Percentiles rank a stretch among this genome's conserved stretches.
Evolutionary conservation across 1,284 basidiomycete genomes (phyloP).

Genomic region (Stygiomarasmius scandens): DNA sequence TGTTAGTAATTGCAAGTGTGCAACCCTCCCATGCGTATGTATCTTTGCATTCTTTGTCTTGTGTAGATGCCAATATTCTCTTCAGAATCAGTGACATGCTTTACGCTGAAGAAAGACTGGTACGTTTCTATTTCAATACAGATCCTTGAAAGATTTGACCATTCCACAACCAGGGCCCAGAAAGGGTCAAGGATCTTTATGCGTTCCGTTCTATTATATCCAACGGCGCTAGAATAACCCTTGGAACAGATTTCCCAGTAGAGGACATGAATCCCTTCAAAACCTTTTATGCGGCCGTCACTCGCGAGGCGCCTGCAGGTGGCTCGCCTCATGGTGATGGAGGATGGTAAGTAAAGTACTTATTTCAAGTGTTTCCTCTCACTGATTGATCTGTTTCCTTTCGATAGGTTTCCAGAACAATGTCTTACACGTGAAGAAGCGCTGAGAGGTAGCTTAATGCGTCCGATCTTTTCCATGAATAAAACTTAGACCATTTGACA

Average conservation of each 20-base stretch:
- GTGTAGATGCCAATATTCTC: not conserved
- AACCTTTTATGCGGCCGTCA: slow-evolving; percentile 87
- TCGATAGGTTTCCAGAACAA: slow-evolving; percentile 69
- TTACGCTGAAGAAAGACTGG: slow-evolving; percentile 82
- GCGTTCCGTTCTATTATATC: slow-evolving; percentile 78
- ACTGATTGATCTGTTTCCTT: not conserved
- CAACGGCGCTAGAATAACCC: slow-evolving; percentile 60
- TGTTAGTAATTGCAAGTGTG: slow-evolving; percentile 71
- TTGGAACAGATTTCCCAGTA: slow-evolving; percentile 92
- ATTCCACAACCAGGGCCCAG: slow-evolving; percentile 59
- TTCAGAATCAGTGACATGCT: slow-evolving; percentile 83
- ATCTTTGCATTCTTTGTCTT: slow-evolving; percentile 2
- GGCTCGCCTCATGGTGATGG: slow-evolving; percentile 77
- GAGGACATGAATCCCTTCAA: slow-evolving; percentile 78
- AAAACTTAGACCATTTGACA: too few species aligned
- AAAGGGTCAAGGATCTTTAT: slow-evolving; percentile 84
- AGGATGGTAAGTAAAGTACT: slow-evolving; percentile 69
- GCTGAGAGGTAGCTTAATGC: slow-evolving; percentile 71
- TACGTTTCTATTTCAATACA: slow-evolving; percentile 33
- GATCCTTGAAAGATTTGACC: slow-evolving; percentile 69
- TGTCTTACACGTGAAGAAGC: slow-evolving; percentile 76
- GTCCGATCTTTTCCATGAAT: too few species aligned
- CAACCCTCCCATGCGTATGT: slow-evolving; percentile 89
- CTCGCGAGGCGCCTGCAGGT: slow-evolving; percentile 69
- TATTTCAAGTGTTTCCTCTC: not conserved